These are phyloP conservation scores for Phytophthora citricola DNA, from an alignment of 352 stramenopile genomes.

Conservation along the genomic window DNA sequence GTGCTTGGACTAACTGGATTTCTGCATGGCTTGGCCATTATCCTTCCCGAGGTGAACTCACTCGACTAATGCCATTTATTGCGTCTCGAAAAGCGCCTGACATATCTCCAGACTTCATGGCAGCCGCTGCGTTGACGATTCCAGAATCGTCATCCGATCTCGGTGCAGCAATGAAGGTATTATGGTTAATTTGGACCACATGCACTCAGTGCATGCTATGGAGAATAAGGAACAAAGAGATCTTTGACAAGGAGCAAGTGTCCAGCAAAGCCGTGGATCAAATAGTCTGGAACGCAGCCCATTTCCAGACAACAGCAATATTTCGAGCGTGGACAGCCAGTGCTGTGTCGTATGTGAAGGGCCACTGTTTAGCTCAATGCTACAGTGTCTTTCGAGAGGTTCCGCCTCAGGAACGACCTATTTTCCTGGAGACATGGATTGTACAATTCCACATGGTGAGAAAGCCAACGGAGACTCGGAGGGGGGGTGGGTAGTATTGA, in stretches of 20 bases:
- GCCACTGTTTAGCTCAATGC: too few species aligned
- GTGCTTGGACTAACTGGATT: neutral
- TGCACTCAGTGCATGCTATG: conserved; percentile 5
- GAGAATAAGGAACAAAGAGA: conserved; percentile 1
- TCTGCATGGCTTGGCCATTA: neutral
- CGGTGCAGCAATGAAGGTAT: neutral
- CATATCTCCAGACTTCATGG: neutral
- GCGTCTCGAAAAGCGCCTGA: neutral
- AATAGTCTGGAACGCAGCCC: too few species aligned
- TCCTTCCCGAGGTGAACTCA: neutral
- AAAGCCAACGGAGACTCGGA: too few species aligned
- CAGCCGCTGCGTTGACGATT: neutral
- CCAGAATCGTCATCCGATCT: neutral
- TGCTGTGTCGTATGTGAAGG: too few species aligned
- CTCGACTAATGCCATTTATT: neutral
- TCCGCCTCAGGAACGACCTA: too few species aligned
- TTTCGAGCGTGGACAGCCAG: too few species aligned
- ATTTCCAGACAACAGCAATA: too few species aligned
- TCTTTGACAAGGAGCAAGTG: neutral
- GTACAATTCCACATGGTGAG: too few species aligned
- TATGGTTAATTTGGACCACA: conserved; percentile 8
- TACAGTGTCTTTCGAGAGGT: too few species aligned
- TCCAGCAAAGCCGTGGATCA: too few species aligned
- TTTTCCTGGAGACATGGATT: too few species aligned
- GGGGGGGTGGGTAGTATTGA: too few species aligned